These are phyloP conservation scores for Cystobasidium slooffiae DNA, from an alignment of 1,284 basidiomycete species.

Conservation along the genomic window DNA sequence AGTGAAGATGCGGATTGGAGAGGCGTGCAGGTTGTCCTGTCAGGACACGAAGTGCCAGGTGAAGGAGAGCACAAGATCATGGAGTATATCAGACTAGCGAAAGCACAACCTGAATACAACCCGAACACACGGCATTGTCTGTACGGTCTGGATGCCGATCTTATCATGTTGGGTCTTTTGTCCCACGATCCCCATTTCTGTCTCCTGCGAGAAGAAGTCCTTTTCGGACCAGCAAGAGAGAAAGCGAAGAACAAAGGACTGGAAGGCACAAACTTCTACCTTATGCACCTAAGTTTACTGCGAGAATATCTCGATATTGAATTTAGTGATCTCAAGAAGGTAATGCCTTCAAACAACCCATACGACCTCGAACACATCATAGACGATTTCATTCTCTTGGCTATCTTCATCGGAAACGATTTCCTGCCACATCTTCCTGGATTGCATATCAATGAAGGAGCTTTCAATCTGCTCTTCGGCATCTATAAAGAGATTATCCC, in stretches of 20 bases:
- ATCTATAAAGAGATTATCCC: conserved; percentile 93
- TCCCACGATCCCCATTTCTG: conserved; percentile 99
- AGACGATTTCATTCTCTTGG: conserved; percentile 95
- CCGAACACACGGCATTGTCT: conserved; percentile 94
- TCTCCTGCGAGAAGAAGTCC: conserved; percentile 94
- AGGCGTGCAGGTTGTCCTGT: conserved; percentile 87
- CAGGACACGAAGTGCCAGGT: conserved; percentile 96
- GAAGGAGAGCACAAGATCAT: conserved; percentile 99
- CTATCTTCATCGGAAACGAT: conserved; percentile 96
- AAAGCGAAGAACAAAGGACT: conserved; percentile 61
- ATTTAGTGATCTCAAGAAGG: conserved; percentile 64
- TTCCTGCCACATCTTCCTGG: conserved; percentile 96
- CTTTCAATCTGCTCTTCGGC: conserved; percentile 85
- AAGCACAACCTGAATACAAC: conserved; percentile 93
- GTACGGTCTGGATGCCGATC: conserved; percentile 96
- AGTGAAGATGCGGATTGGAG: conserved; percentile 94
- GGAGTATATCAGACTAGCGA: conserved; percentile 94
- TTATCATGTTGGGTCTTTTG: conserved; percentile 96
- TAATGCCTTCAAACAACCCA: conserved; percentile 58
- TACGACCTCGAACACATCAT: conserved; percentile 91
- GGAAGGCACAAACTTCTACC: conserved; percentile 89
- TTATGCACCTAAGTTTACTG: conserved; percentile 90
- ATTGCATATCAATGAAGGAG: conserved; percentile 96
- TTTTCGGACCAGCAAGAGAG: conserved; percentile 86
- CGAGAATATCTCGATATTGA: conserved; percentile 97